phyloP scores from a whole-genome alignment of 208 protist genomes.

The Trypanosoma congolense region DNA sequence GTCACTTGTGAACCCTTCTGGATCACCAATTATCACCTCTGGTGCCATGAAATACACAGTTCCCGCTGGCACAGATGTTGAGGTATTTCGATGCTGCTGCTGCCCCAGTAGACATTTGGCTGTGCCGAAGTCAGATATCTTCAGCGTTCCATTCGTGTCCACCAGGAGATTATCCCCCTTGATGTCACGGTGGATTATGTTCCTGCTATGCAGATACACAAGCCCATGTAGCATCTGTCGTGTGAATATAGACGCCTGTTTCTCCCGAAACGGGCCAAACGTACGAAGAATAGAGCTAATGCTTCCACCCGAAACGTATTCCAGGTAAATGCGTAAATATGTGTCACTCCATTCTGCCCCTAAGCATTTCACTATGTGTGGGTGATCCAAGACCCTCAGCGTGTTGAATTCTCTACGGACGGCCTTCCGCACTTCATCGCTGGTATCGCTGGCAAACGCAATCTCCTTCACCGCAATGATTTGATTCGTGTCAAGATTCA shows the following conservation, averaged over 20 bases:
- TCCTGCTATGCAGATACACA: conserved; percentile 72
- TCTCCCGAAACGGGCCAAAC: conserved; percentile 77
- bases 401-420: conserved; percentile 69
- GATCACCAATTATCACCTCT: conserved; percentile 62
- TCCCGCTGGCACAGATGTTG: conserved; percentile 47
- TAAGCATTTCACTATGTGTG: conserved; percentile 88
- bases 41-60: conserved; percentile 91
- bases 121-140: conserved; percentile 84
- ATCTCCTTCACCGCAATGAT: conserved; percentile 90
- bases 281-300: conserved; percentile 70
- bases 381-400: conserved; percentile 80
- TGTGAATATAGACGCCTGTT: conserved; percentile 62
- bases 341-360: conserved; percentile 70
- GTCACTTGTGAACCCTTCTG: conserved; percentile 49
- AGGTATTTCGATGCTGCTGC: conserved; percentile 10
- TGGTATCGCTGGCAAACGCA: conserved; percentile 3
- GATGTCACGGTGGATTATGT: conserved; percentile 88
- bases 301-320: conserved; percentile 89
- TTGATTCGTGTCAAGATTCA: conserved; percentile 82
- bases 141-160: conserved; percentile 60
- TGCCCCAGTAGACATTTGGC: conserved; percentile 43
- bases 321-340: conserved; percentile 88
- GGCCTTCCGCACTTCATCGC: conserved; percentile 21
- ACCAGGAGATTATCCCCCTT: conserved; percentile 91
- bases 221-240: conserved; percentile 82